These are phyloP conservation scores for Cymbopogon flexuosus DNA, from an alignment of 202 grass and related monocot genomes.

Conservation along the genomic window DNA sequence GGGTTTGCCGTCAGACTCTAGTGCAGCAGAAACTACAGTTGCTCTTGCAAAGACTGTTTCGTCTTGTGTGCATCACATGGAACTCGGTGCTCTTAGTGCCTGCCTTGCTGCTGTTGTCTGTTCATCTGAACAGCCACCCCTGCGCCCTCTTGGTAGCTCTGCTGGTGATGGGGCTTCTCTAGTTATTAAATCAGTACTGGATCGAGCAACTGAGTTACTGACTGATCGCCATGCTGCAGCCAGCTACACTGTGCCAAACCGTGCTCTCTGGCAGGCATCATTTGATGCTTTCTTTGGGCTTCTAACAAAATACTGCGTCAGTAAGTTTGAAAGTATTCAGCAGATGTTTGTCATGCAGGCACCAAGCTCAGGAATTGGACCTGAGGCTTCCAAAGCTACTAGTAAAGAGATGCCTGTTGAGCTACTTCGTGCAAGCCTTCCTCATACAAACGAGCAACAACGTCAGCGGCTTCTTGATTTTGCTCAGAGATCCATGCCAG, in stretches of 20 bases:
- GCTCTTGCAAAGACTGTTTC: constrained; percentile 64
- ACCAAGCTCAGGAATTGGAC: constrained; percentile 44
- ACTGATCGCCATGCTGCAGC: constrained; percentile 60
- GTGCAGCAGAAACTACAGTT: constrained; percentile 75
- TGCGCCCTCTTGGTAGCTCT: constrained; percentile 79
- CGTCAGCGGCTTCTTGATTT: constrained; percentile 72
- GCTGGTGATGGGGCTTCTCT: constrained; percentile 88
- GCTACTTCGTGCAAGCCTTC: constrained; percentile 76
- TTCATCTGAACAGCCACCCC: constrained; percentile 92
- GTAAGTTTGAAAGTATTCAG: constrained; percentile 90
- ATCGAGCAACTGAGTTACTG: constrained; percentile 77
- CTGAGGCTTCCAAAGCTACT: constrained; percentile 66
- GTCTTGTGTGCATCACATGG: constrained; percentile 70
- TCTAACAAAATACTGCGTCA: constrained; percentile 83
- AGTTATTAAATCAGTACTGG: constrained; percentile 77
- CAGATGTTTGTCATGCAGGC: constrained; percentile 72
- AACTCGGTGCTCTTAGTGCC: constrained; percentile 77
- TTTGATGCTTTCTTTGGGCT: constrained; percentile 97
- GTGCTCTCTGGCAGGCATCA: constrained; percentile 92
- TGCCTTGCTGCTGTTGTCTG: constrained; percentile 96
- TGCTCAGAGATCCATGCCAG: constrained; percentile 69
- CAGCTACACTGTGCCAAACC: constrained; percentile 60
- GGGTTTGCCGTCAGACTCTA: constrained; percentile 62
- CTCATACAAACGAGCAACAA: constrained; percentile 88
- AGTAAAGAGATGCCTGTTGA: constrained; percentile 96